These are phyloP conservation scores for Penstemon davidsonii DNA, from an alignment of 257 asterid genomes.

Conservation along the genomic window DNA sequence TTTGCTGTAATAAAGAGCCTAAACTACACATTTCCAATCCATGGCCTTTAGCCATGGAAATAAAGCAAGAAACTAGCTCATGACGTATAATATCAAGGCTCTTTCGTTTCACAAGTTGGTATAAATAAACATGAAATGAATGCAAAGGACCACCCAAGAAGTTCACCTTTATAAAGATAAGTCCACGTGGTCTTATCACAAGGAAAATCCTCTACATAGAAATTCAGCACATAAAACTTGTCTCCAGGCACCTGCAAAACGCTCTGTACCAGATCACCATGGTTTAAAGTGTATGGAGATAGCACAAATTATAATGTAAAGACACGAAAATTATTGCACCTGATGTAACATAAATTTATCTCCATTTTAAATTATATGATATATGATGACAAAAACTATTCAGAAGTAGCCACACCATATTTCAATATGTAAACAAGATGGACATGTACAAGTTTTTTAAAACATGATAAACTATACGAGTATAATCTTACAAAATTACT, in stretches of 20 bases:
- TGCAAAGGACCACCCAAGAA: background rate
- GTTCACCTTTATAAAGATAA: background rate
- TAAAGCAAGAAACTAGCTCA: background rate
- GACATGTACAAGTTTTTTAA: no score
- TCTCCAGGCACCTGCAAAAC: background rate
- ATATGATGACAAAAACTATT: no score
- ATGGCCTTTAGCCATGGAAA: conserved; percentile 14
- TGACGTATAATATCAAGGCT: conserved; percentile 1
- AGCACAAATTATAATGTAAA: no score
- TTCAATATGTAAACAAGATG: no score
- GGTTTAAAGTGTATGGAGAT: background rate
- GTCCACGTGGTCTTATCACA: background rate
- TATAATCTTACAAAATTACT: no score
- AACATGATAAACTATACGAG: no score
- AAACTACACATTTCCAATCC: conserved; percentile 1
- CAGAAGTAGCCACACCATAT: no score
- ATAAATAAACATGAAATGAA: background rate
- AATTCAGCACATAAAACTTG: background rate
- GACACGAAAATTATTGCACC: no score
- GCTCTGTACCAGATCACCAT: background rate
- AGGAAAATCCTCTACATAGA: background rate
- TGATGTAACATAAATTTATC: no score
- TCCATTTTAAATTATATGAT: no score
- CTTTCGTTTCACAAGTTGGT: conserved; percentile 3
- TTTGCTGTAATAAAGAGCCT: background rate